Conservation (phyloP, 352 stramenopile genomes). For the Phytopythium oedochilum region DNA sequence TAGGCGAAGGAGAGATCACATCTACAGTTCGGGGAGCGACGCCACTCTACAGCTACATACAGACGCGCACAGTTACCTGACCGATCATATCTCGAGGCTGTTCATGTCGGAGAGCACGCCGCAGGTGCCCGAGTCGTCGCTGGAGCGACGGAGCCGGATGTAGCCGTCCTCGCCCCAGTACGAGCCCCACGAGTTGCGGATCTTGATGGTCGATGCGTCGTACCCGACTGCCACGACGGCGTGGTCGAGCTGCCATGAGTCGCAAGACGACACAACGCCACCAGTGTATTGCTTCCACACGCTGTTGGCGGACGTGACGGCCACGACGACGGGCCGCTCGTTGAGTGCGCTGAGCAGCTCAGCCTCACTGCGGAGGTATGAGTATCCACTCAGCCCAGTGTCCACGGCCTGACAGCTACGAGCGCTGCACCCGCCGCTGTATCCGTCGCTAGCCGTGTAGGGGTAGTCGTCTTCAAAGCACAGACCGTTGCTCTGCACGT, state of each 20-base stretch:
- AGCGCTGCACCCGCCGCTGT: constrained; percentile 14
- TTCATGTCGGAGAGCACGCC: constrained; percentile 42
- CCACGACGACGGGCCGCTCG: constrained; percentile 90
- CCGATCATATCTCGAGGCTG: constrained; percentile 18
- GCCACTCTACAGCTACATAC: background rate
- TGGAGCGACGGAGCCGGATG: constrained; percentile 86
- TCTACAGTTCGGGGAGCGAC: background rate
- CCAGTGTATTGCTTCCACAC: constrained; percentile 97
- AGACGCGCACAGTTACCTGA: background rate
- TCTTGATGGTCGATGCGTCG: constrained; percentile 87
- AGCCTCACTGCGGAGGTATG: constrained; percentile 37
- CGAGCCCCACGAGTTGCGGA: constrained; percentile 97
- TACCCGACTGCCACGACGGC: constrained; percentile 97
- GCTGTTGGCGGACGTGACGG: constrained; percentile 92
- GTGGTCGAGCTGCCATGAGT: constrained; percentile 92
- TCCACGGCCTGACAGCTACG: constrained; percentile 19
- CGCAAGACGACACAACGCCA: constrained; percentile 82
- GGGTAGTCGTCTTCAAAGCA: constrained; percentile 39
- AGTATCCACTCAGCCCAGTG: constrained; percentile 50
- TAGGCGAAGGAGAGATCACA: background rate
- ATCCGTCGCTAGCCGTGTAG: constrained; percentile 24
- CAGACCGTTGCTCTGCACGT: constrained; percentile 85
- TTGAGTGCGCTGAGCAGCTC: constrained; percentile 23
- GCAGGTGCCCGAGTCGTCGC: constrained; percentile 28
- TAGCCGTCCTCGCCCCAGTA: constrained; percentile 90